phyloP scores from a whole-genome alignment of 1,284 basidiomycete genomes.

The Cryptococcus deneoformans region DNA sequence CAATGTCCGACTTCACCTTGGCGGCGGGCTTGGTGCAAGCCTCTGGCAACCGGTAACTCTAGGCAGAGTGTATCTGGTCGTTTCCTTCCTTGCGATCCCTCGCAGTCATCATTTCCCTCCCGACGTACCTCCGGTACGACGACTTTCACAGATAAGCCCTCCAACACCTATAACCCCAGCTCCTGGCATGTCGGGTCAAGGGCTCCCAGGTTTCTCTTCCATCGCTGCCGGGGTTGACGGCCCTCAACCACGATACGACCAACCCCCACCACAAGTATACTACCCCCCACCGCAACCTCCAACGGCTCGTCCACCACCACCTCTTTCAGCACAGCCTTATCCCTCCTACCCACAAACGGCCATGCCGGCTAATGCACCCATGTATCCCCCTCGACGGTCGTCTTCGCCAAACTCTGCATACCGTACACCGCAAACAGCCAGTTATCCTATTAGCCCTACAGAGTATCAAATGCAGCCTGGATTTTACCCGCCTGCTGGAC shows the following conservation, averaged over 20 bases:
- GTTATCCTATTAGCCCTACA: conserved; percentile 1
- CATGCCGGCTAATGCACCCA: background rate
- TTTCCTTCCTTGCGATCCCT: conserved; percentile 35
- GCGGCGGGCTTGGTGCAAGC: conserved; percentile 40
- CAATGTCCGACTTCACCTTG: conserved; percentile 43
- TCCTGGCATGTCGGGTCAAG: conserved; percentile 6
- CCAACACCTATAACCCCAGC: conserved; percentile 20
- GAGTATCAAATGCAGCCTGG: conserved; percentile 10
- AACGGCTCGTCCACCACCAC: conserved; percentile 1
- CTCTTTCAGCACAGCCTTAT: conserved; percentile 1
- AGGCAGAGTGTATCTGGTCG: conserved; percentile 36
- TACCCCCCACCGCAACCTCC: conserved; percentile 7
- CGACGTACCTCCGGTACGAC: background rate
- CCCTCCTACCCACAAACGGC: conserved; percentile 7
- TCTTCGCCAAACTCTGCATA: conserved; percentile 2
- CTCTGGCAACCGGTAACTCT: conserved; percentile 34
- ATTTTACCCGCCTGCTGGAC: conserved; percentile 6
- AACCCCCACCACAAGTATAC: conserved; percentile 5
- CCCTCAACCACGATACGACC: conserved; percentile 17
- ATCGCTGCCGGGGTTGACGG: conserved; percentile 24
- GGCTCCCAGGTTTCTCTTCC: conserved; percentile 20
- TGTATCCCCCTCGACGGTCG: background rate
- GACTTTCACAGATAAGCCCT: conserved; percentile 12
- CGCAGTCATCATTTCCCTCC: conserved; percentile 10
- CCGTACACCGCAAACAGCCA: conserved; percentile 10